Conservation (phyloP, 805 yeast species). For the Yamadazyma paraphyllophila region DNA sequence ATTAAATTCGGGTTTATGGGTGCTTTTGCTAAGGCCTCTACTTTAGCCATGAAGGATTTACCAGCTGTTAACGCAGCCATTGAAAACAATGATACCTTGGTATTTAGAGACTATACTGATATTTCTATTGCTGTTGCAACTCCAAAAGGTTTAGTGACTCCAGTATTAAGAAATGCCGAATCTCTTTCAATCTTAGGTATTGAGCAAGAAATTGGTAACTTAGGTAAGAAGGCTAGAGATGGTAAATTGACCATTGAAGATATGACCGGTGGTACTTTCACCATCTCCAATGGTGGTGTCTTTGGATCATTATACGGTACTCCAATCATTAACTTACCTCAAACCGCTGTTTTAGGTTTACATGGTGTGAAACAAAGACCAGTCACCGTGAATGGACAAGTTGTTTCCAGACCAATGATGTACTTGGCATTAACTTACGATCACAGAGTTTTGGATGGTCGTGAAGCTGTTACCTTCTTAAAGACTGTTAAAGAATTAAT, state of each 20-base stretch:
- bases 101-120: slow-evolving; percentile 94
- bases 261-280: slow-evolving; percentile 99
- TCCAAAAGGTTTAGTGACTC: slow-evolving; percentile 98
- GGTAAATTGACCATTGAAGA: slow-evolving; percentile 95
- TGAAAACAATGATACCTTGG: slow-evolving; percentile 87
- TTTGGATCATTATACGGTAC: slow-evolving; percentile 98
- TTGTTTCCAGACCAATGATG: slow-evolving; percentile 99
- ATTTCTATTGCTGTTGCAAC: slow-evolving; percentile 97
- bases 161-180: slow-evolving; percentile 96
- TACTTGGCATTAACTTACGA: slow-evolving; percentile 97
- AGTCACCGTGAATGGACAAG: slow-evolving; percentile 92
- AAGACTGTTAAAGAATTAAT: slow-evolving; percentile 94
- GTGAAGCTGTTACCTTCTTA: slow-evolving; percentile 97
- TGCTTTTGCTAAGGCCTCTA: slow-evolving; percentile 89
- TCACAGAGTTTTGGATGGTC: slow-evolving; percentile 96
- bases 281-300: slow-evolving; percentile 98
- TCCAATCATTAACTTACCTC: slow-evolving; percentile 97
- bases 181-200: slow-evolving; percentile 82
- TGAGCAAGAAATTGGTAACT: slow-evolving; percentile 76
- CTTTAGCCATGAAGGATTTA: slow-evolving; percentile 88
- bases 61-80: slow-evolving; percentile 96
- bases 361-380: slow-evolving; percentile 98
- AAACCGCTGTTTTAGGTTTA: slow-evolving; percentile 95
- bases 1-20: slow-evolving; percentile 99
- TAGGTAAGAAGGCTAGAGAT: slow-evolving; percentile 94